Percentiles rank a stretch among this genome's conserved stretches.
Conservation (phyloP, 75 land plant species). For the Pinus albicaulis region DNA sequence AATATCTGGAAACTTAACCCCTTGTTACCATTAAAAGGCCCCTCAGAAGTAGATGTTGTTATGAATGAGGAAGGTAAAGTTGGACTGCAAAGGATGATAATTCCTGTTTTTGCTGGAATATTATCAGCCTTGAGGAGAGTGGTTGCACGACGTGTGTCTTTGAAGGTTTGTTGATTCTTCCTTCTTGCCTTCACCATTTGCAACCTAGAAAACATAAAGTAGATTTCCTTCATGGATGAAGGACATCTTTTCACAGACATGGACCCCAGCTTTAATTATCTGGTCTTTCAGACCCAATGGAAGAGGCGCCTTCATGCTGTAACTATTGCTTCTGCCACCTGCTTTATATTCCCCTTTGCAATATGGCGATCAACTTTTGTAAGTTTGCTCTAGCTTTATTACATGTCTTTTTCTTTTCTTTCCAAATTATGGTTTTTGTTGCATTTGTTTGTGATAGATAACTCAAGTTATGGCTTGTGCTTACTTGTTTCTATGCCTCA, state of each 20-base stretch:
- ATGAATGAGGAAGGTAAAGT: constrained; percentile 32
- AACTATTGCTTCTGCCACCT: constrained; percentile 87
- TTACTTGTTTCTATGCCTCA: neutral
- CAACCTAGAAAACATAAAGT: neutral
- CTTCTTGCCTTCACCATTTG: neutral
- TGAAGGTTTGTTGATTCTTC: constrained; percentile 54
- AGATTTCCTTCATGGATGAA: neutral
- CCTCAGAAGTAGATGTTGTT: constrained; percentile 26
- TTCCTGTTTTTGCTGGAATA: constrained; percentile 78
- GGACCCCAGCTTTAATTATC: neutral
- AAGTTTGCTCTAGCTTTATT: constrained; percentile 15
- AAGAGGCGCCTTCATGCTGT: constrained; percentile 92
- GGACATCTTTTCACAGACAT: neutral
- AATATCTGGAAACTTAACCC: constrained; percentile 37
- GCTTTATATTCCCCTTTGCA: constrained; percentile 93
- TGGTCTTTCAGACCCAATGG: constrained; percentile 56
- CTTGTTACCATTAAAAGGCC: constrained; percentile 43
- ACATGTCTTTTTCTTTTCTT: neutral
- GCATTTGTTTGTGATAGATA: neutral
- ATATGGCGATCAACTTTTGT: constrained; percentile 68
- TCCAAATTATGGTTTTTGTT: neutral
- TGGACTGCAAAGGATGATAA: constrained; percentile 58
- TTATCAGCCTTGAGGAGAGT: constrained; percentile 87
- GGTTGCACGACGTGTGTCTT: constrained; percentile 90
- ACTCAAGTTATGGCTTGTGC: neutral